phyloP scores from a whole-genome alignment of 164 flowering plant genomes.

The Liquidambar formosana region DNA sequence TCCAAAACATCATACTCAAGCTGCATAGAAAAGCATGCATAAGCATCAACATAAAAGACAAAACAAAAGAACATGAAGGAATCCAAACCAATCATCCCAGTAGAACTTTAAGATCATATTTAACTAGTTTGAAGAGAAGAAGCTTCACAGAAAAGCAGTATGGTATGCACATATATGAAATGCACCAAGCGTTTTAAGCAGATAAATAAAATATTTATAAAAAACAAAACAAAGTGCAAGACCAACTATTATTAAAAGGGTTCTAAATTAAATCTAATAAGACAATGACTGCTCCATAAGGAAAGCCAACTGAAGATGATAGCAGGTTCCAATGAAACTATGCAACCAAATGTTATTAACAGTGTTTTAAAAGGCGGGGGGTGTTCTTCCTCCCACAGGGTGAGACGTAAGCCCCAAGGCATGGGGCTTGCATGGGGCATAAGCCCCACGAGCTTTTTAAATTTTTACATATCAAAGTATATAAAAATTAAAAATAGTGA shows the following conservation, averaged over 20 bases:
- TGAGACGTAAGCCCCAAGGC: no score
- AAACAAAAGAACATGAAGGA: neutral
- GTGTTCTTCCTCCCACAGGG: no score
- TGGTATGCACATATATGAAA: neutral
- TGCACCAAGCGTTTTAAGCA: neutral
- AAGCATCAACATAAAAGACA: neutral
- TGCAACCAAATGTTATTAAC: neutral
- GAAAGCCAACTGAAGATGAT: neutral
- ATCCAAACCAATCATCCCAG: neutral
- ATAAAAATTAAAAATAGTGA: no score
- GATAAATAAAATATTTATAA: neutral
- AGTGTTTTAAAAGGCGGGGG: no score
- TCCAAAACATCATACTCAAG: constrained; percentile 97
- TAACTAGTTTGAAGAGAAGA: neutral
- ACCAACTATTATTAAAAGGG: neutral
- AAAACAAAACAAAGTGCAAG: neutral
- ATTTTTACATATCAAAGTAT: no score
- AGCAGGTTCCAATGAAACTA: neutral
- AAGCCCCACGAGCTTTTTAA: no score
- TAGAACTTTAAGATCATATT: neutral
- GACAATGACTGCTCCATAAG: neutral
- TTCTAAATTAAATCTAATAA: neutral
- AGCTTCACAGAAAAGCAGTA: neutral
- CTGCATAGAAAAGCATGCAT: constrained; percentile 39
- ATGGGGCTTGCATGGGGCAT: no score